Conservation (phyloP, 768 basidiomycete species). For the Leucocoprinus leucothites region DNA sequence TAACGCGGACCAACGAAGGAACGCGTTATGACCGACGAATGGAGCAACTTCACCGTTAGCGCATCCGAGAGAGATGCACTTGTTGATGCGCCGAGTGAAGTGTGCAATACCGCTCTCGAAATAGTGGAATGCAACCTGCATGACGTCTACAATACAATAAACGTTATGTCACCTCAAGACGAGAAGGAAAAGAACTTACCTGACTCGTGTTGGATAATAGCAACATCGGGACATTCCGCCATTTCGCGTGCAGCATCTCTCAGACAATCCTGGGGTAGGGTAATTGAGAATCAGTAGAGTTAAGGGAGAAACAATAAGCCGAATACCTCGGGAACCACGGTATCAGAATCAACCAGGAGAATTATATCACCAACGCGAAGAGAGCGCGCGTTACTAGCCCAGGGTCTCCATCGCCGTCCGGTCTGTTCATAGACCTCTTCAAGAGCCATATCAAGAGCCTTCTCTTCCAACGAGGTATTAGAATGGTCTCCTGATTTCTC, state of each 20-base stretch:
- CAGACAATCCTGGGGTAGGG: constrained; percentile 70
- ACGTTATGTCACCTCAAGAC: constrained; percentile 36
- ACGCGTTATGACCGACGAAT: constrained; percentile 87
- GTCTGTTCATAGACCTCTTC: constrained; percentile 67
- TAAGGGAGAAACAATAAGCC: constrained; percentile 14
- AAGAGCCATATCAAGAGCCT: constrained; percentile 67
- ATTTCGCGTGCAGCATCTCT: constrained; percentile 88
- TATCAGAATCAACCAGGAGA: constrained; percentile 80
- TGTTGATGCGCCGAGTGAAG: constrained; percentile 87
- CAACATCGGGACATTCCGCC: constrained; percentile 76
- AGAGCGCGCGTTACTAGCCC: constrained; percentile 74
- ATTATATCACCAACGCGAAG: constrained; percentile 79
- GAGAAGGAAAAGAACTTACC: constrained; percentile 38
- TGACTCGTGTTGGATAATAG: constrained; percentile 88
- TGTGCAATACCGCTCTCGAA: constrained; percentile 90
- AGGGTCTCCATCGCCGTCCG: constrained; percentile 60
- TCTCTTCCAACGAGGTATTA: constrained; percentile 58
- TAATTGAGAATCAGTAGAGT: neutral
- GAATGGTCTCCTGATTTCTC: constrained; percentile 33
- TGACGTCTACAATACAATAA: constrained; percentile 53
- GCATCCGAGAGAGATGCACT: constrained; percentile 74
- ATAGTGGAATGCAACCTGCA: constrained; percentile 87
- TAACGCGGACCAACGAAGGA: constrained; percentile 84
- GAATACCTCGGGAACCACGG: constrained; percentile 67
- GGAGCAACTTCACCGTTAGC: constrained; percentile 83